Evolutionary conservation across 2,329 filamentous ascomycete species (phyloP).

Genomic region (Aspergillus nomiae): DNA sequence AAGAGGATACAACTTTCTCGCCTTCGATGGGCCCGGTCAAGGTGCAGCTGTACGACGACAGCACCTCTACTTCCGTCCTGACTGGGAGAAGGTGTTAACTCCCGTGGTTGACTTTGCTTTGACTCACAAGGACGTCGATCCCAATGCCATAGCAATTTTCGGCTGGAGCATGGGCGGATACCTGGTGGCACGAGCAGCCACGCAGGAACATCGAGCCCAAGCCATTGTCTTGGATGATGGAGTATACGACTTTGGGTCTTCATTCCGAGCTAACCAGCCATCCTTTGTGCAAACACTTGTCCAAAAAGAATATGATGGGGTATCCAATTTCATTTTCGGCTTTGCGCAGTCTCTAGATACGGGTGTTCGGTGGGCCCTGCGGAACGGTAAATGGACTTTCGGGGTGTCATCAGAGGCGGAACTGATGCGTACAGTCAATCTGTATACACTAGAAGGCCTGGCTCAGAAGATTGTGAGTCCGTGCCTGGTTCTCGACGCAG

Average conservation of each 20-base stretch:
- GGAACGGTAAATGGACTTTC: constrained; percentile 16
- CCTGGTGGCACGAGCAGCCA: constrained; percentile 32
- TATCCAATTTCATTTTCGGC: constrained; percentile 2
- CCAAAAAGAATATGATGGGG: constrained; percentile 5
- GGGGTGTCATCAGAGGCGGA: constrained; percentile 6
- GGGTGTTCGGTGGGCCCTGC: constrained; percentile 14
- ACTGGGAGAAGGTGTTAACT: constrained; percentile 34
- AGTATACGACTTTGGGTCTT: constrained; percentile 18
- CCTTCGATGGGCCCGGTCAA: constrained; percentile 39
- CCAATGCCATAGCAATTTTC: constrained; percentile 26
- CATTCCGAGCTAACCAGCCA: constrained; percentile 14
- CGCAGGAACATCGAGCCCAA: constrained; percentile 30
- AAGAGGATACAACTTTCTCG: constrained; percentile 34
- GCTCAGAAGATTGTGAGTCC: not conserved
- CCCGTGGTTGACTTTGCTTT: constrained; percentile 34
- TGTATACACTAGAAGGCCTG: not conserved
- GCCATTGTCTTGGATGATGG: constrained; percentile 27
- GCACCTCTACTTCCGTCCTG: constrained; percentile 28
- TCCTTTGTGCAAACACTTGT: constrained; percentile 10
- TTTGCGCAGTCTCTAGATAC: constrained; percentile 11
- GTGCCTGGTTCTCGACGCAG: not conserved
- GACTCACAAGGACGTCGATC: constrained; percentile 23
- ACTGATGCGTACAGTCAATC: not conserved
- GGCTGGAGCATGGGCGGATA: constrained; percentile 35
- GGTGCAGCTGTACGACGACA: constrained; percentile 28